phyloP scores from a whole-genome alignment of 2,329 filamentous ascomycete species.

The Beauveria asiatica region DNA sequence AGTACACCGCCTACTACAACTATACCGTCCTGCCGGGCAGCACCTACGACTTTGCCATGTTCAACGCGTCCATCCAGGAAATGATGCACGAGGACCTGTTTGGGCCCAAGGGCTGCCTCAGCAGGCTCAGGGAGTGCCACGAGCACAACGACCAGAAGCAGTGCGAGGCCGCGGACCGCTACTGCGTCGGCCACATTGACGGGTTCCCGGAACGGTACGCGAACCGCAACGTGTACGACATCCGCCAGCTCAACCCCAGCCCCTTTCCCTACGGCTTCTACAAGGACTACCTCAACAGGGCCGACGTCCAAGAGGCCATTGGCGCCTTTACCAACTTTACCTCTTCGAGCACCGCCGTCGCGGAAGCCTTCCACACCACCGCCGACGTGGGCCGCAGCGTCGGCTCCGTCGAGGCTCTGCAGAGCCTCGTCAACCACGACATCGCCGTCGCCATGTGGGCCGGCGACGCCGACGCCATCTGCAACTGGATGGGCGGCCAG shows the following conservation, averaged over 20 bases:
- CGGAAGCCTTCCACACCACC: background rate
- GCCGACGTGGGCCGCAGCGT: background rate
- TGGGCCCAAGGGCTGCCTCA: conserved; percentile 25
- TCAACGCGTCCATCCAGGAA: background rate
- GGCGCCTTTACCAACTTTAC: conserved; percentile 24
- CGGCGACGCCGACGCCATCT: conserved; percentile 47
- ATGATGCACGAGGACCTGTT: conserved; percentile 49
- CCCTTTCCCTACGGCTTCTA: conserved; percentile 51
- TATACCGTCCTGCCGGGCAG: background rate
- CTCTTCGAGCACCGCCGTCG: background rate
- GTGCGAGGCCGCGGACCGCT: background rate
- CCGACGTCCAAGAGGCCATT: conserved; percentile 45
- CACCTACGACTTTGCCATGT: conserved; percentile 2
- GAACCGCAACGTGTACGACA: conserved; percentile 50
- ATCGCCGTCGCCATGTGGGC: conserved; percentile 62
- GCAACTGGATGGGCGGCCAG: conserved; percentile 59
- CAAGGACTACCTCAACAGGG: conserved; percentile 48
- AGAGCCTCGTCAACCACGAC: conserved; percentile 45
- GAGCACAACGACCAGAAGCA: background rate
- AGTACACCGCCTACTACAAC: background rate
- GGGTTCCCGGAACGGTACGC: conserved; percentile 40
- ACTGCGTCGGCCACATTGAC: conserved; percentile 23
- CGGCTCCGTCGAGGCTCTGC: conserved; percentile 35
- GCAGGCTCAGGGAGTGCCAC: background rate
- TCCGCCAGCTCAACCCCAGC: conserved; percentile 45